Percentiles rank a stretch among this genome's conserved stretches.
Conservation (phyloP, 2,329 filamentous ascomycete species). For the Thelonectria rubi region DNA sequence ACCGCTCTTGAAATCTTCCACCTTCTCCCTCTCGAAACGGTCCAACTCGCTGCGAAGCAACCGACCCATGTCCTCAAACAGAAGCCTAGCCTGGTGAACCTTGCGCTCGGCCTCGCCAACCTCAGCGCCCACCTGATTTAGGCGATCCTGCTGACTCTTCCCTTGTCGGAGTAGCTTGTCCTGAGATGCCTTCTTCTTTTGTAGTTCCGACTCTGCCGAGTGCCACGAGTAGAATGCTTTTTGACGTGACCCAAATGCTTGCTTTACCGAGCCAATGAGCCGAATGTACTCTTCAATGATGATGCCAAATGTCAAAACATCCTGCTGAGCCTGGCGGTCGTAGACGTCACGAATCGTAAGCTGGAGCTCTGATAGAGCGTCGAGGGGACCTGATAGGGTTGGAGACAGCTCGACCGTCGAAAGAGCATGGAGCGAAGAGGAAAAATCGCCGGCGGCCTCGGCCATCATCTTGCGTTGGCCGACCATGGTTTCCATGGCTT, state of each 20-base stretch:
- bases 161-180: constrained; percentile 96
- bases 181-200: constrained; percentile 87
- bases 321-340: constrained; percentile 95
- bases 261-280: constrained; percentile 93
- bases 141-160: constrained; percentile 92
- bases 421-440: constrained; percentile 88
- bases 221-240: constrained; percentile 98
- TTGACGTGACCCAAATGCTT: constrained; percentile 89
- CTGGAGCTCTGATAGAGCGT: constrained; percentile 91
- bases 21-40: constrained; percentile 95
- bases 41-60: constrained; percentile 92
- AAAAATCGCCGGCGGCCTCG: constrained; percentile 93
- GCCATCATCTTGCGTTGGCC: constrained; percentile 91
- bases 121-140: constrained; percentile 91
- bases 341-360: constrained; percentile 94
- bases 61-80: constrained; percentile 98
- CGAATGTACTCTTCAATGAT: constrained; percentile 99
- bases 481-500: constrained; percentile 93
- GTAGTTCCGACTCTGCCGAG: constrained; percentile 84
- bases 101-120: constrained; percentile 95
- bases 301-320: constrained; percentile 94
- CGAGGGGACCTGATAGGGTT: constrained; percentile 85
- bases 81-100: constrained; percentile 85
- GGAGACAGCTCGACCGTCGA: constrained; percentile 93
- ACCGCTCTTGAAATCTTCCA: constrained; percentile 98